These are phyloP conservation scores for Penicillium sp. DNA, from an alignment of 2,329 filamentous ascomycete species.

Conservation along the genomic window DNA sequence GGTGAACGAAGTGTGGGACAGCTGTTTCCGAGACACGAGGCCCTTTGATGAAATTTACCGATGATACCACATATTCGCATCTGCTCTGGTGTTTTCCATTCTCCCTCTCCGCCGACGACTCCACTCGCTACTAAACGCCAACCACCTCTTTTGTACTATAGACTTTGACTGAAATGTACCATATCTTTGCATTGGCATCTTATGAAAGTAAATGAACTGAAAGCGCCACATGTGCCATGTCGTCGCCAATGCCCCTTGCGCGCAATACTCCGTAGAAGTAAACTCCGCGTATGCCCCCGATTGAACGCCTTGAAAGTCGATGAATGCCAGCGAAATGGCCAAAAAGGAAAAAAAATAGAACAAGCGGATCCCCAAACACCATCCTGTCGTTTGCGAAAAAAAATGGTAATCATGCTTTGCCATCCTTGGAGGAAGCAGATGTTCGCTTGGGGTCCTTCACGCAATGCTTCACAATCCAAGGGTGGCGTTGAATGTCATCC, in stretches of 20 bases:
- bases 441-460: constrained; percentile 48
- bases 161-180: constrained; percentile 18
- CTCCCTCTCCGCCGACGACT: not conserved
- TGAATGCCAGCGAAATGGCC: not conserved
- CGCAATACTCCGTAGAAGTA: constrained; percentile 9
- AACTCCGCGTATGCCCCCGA: not conserved
- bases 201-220: constrained; percentile 14
- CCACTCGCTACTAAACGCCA: too few species aligned
- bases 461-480: constrained; percentile 97
- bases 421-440: constrained; percentile 34
- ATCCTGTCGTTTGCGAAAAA: constrained; percentile 9
- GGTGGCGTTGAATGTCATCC: constrained; percentile 80
- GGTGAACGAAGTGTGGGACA: constrained; percentile 98
- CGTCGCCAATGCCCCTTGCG: constrained; percentile 6
- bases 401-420: constrained; percentile 22
- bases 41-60: constrained; percentile 97
- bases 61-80: constrained; percentile 25
- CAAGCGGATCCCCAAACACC: constrained; percentile 18
- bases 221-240: constrained; percentile 15
- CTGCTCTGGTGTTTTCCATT: constrained; percentile 3
- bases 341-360: constrained; percentile 3
- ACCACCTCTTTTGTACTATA: constrained; percentile 14
- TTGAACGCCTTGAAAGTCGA: constrained; percentile 11
- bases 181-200: constrained; percentile 16
- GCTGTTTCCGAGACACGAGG: constrained; percentile 86